Percentiles rank a stretch among this genome's conserved stretches.
These are phyloP conservation scores for Eruca vesicaria DNA, from an alignment of 441 rosid genomes.

Conservation along the genomic window DNA sequence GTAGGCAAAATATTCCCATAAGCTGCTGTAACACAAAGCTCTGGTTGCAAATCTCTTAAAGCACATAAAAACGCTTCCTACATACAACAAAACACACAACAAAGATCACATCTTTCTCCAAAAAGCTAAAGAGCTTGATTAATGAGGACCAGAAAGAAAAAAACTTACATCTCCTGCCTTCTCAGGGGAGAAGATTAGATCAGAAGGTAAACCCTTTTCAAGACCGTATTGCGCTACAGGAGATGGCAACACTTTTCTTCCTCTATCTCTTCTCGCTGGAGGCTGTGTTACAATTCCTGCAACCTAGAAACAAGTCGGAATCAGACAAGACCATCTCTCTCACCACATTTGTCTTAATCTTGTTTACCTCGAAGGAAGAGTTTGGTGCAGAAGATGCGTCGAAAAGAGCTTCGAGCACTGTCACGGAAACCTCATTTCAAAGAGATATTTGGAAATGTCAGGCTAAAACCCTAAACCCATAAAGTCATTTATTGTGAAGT, in stretches of 20 bases:
- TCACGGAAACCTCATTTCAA: constrained; percentile 58
- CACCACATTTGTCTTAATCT: constrained; percentile 8
- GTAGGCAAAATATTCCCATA: constrained; percentile 91
- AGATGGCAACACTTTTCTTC: constrained; percentile 79
- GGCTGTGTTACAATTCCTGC: constrained; percentile 95
- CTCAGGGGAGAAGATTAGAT: constrained; percentile 83
- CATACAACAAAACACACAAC: constrained; percentile 5
- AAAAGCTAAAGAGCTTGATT: neutral
- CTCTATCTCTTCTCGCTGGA: constrained; percentile 76
- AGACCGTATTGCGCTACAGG: constrained; percentile 81
- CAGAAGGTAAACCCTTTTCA: constrained; percentile 74
- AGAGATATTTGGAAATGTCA: neutral
- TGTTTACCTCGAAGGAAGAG: constrained; percentile 68
- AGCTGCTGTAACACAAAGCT: constrained; percentile 89
- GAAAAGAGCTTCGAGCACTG: constrained; percentile 80
- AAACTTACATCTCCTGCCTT: constrained; percentile 81
- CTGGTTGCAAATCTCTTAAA: constrained; percentile 78
- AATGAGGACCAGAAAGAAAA: neutral
- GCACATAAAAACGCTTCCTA: constrained; percentile 67
- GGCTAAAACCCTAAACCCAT: neutral
- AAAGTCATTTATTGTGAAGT: neutral
- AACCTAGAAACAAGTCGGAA: constrained; percentile 45
- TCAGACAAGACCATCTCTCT: constrained; percentile 9
- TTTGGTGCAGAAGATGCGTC: constrained; percentile 59
- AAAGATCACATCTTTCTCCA: neutral